A percentile compares a stretch with the other conserved stretches of the same genome.
These are phyloP conservation scores for Podaxis sp. DNA, from an alignment of 768 basidiomycete species.

Conservation along the genomic window DNA sequence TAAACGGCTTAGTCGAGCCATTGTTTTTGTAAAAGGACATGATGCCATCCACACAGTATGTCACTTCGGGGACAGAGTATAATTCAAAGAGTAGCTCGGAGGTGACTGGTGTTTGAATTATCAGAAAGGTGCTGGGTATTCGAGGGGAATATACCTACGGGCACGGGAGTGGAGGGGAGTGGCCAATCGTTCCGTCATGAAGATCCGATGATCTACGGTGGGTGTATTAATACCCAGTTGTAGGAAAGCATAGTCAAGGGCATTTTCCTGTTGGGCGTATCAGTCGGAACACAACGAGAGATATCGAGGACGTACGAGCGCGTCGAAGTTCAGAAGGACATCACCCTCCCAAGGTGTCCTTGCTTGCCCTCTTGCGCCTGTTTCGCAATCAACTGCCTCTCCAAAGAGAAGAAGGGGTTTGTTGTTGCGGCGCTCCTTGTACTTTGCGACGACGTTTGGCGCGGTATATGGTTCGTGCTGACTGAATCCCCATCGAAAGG, in stretches of 20 bases:
- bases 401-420: slow-evolving; percentile 87
- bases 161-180: slow-evolving; percentile 88
- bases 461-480: slow-evolving; percentile 55
- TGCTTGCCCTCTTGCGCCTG: slow-evolving; percentile 74
- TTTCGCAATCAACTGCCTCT: slow-evolving; percentile 83
- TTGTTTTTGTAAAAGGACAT: slow-evolving; percentile 92
- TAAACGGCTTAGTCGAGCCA: slow-evolving; percentile 36
- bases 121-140: slow-evolving; percentile 1
- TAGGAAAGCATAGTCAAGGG: slow-evolving; percentile 89
- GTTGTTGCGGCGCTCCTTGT: slow-evolving; percentile 86
- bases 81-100: slow-evolving; percentile 96
- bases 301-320: slow-evolving; percentile 66
- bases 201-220: slow-evolving; percentile 79
- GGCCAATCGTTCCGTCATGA: slow-evolving; percentile 91
- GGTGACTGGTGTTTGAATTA: slow-evolving; percentile 56
- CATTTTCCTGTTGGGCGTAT: slow-evolving; percentile 75
- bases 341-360: slow-evolving; percentile 94
- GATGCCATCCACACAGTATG: slow-evolving; percentile 86
- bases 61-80: slow-evolving; percentile 81
- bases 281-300: slow-evolving; percentile 19
- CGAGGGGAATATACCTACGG: slow-evolving; percentile 47
- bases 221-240: slow-evolving; percentile 80
- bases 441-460: slow-evolving; percentile 78
- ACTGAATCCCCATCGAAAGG: slow-evolving; percentile 81
- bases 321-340: slow-evolving; percentile 87